Evolutionary conservation across 306 rosid species (phyloP).

Genomic region (Mucuna pruriens): DNA sequence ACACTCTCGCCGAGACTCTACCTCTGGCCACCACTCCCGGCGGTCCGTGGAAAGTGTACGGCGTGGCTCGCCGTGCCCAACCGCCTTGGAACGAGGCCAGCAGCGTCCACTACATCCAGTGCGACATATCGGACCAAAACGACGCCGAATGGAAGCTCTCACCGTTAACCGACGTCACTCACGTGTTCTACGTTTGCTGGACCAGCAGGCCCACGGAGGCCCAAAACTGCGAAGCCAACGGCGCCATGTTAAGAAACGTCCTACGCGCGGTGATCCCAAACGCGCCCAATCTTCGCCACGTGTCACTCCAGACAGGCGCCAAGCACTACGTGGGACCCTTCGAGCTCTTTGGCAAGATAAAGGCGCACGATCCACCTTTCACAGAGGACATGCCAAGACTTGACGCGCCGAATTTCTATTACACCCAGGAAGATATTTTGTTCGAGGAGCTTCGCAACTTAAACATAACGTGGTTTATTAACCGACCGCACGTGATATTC

Average conservation of each 20-base stretch:
- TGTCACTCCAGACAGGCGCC: conserved; percentile 70
- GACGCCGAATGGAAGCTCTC: conserved; percentile 64
- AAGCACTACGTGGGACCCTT: conserved; percentile 64
- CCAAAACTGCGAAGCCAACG: conserved; percentile 59
- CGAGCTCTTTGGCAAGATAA: conserved; percentile 39
- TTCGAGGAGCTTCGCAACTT: conserved; percentile 44
- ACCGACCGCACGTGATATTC: conserved; percentile 57
- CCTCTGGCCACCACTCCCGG: conserved; percentile 68
- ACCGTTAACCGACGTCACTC: conserved; percentile 57
- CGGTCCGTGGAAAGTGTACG: conserved; percentile 82
- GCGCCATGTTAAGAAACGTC: conserved; percentile 60
- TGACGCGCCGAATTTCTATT: conserved; percentile 55
- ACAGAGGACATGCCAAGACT: conserved; percentile 69
- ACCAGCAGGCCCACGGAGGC: conserved; percentile 54
- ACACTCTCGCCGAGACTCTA: conserved; percentile 65
- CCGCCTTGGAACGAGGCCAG: conserved; percentile 66
- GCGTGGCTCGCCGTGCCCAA: conserved; percentile 69
- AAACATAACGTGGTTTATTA: conserved; percentile 66
- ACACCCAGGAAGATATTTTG: conserved; percentile 60
- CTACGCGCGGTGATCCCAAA: conserved; percentile 52
- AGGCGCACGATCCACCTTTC: conserved; percentile 61
- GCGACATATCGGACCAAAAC: conserved; percentile 53
- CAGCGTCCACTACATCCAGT: conserved; percentile 64
- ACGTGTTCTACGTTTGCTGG: conserved; percentile 74
- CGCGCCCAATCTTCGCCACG: conserved; percentile 66